These are phyloP conservation scores for Populus euphratica DNA, from an alignment of 345 rosid genomes.

Conservation along the genomic window DNA sequence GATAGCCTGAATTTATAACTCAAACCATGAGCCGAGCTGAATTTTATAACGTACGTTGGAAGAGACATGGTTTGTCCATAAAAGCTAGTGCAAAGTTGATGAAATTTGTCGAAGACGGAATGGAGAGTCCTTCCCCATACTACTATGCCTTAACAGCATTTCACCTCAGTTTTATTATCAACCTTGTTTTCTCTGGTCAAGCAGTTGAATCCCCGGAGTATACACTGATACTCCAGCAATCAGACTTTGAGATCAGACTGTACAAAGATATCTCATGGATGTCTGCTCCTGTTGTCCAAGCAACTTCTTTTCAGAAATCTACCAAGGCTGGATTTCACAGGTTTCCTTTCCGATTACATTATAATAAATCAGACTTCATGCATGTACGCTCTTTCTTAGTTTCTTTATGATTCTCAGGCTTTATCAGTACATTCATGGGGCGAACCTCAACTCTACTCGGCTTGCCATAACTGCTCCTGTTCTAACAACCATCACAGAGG, in stretches of 20 bases:
- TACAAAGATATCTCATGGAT: slow-evolving; percentile 34
- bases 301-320: slow-evolving; percentile 34
- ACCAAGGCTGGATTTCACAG: slow-evolving; percentile 51
- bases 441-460: slow-evolving; percentile 25
- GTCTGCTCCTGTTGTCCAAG: slow-evolving; percentile 34
- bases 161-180: not conserved
- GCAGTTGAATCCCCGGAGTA: slow-evolving; percentile 37
- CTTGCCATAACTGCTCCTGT: slow-evolving; percentile 42
- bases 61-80: not conserved
- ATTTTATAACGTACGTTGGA: too few relatives aligned
- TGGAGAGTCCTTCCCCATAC: slow-evolving; percentile 5
- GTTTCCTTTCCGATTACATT: slow-evolving; percentile 10
- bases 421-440: slow-evolving; percentile 47
- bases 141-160: not conserved
- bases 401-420: slow-evolving; percentile 26
- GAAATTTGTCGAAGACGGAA: not conserved
- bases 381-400: not conserved
- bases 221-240: slow-evolving; percentile 19
- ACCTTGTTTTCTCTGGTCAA: slow-evolving; percentile 6
- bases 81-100: not conserved
- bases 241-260: slow-evolving; percentile 46
- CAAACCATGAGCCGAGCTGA: too few relatives aligned
- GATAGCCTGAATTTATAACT: too few relatives aligned
- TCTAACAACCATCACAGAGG: slow-evolving; percentile 27
- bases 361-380: not conserved